phyloP scores from a whole-genome alignment of 2,329 filamentous ascomycete species.

The Sporothrix curviconia region DNA sequence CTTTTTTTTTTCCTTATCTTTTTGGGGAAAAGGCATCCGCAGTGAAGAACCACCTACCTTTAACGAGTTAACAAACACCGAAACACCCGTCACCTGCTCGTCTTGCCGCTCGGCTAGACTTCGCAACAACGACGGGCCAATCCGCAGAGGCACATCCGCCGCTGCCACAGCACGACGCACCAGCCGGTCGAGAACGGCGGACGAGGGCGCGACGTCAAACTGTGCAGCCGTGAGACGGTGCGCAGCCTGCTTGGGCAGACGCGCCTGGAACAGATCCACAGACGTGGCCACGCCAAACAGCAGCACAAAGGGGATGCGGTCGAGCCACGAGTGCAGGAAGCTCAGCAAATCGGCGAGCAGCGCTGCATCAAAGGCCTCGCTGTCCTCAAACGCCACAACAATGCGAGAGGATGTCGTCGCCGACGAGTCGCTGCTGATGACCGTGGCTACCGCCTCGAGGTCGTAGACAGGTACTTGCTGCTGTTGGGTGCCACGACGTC shows the following conservation, averaged over 20 bases:
- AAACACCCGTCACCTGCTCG: slow-evolving; percentile 70
- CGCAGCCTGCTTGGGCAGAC: slow-evolving; percentile 62
- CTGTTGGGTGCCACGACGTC: slow-evolving; percentile 45
- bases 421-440: slow-evolving; percentile 42
- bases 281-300: slow-evolving; percentile 78
- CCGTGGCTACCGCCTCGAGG: slow-evolving; percentile 61
- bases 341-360: slow-evolving; percentile 66
- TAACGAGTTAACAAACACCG: slow-evolving; percentile 62
- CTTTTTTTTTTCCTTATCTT: no score
- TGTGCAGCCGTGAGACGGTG: slow-evolving; percentile 62
- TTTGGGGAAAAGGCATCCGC: no score
- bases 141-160: slow-evolving; percentile 47
- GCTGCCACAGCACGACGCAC: slow-evolving; percentile 60
- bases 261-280: slow-evolving; percentile 69
- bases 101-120: slow-evolving; percentile 64
- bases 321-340: slow-evolving; percentile 63
- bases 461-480: slow-evolving; percentile 71
- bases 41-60: slow-evolving; percentile 45
- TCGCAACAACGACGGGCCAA: slow-evolving; percentile 58
- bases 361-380: slow-evolving; percentile 69
- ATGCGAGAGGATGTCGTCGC: slow-evolving; percentile 50
- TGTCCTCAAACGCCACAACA: slow-evolving; percentile 70
- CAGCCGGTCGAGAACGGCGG: slow-evolving; percentile 64
- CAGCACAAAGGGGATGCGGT: slow-evolving; percentile 69
- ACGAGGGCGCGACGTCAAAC: slow-evolving; percentile 70